Conservation (phyloP, 148 eudicot species). For the Rhododendron vialii region DNA sequence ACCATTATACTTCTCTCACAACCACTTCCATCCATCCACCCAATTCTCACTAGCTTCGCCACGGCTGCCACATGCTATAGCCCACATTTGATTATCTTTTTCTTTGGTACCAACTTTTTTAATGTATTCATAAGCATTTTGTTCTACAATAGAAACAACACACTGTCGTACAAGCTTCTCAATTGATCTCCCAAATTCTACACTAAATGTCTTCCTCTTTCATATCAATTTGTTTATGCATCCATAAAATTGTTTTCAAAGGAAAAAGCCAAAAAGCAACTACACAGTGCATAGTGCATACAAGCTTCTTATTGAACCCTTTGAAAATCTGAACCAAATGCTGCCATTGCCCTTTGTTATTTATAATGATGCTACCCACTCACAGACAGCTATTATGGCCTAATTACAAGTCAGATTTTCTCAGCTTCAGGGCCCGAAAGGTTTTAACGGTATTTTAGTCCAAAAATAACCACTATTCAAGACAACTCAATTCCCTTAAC, state of each 20-base stretch:
- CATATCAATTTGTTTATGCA: background rate
- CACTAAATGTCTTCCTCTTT: background rate
- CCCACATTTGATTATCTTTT: background rate
- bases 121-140: background rate
- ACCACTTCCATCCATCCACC: slow-evolving; percentile 1
- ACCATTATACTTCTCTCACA: background rate
- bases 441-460: background rate
- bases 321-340: background rate
- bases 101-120: background rate
- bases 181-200: background rate
- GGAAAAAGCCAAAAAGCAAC: background rate
- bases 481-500: background rate
- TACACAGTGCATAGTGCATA: background rate
- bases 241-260: background rate
- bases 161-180: background rate
- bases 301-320: background rate
- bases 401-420: background rate
- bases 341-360: background rate
- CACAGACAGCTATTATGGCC: background rate
- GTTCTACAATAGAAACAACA: background rate
- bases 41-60: background rate
- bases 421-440: background rate
- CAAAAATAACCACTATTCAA: background rate
- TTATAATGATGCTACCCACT: background rate
- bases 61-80: background rate